Base-by-base conservation (phyloP, 768 basidiomycete genomes). In the Saitozyma podzolica region DNA sequence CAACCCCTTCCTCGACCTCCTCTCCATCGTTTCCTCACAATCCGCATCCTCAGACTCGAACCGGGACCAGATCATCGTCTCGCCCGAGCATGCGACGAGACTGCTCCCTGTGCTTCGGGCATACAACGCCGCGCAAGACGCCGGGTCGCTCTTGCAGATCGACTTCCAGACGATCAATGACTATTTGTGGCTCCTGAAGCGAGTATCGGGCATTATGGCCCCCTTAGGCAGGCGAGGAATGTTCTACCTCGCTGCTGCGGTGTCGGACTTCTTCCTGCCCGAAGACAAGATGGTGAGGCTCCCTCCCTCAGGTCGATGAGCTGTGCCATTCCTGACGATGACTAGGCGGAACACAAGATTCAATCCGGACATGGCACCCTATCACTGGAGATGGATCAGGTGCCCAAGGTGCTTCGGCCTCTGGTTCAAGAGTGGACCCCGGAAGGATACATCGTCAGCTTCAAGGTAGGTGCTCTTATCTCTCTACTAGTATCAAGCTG, bases 241-340 rank as follows among this genome's bases (percentile, higher is more conserved):
- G 87, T 99, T 92, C 80, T 99, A 98, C 77, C 88, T 99, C 55
- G 96, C 96, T 20, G 94, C 95, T 0, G 96, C 96, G 6, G 96
- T 98, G 53, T 93, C 91, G 80, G 96, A 99, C 80, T 99, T 99
- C 78, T 99, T 95, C 84, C 82, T 99, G 40, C 96, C 95, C 0
- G 84, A 86, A 60, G 89, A 94, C 74, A 89, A 86, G 78, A 86
- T 98, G 88, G 95, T 91, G 63, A 64, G 88, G 83, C 40, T 20
- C 17, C 8, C 6, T 29, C 20, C 19, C 19, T 54, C 29, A 6
- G 10, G 53, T 52, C 9, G 9, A 37, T 17, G 20, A 58, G 9
- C 10, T 16, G 16, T 14, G 8, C 11, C 10, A 37, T 19, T 14
- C 51, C 52, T 49, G 41, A 63, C 17, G 53, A 43, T 42, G n/a